Evolutionary conservation across 78 protist genomes (phyloP), one percentile per base, ranked within the genome.

Genomic region (Bodo saltans): DNA sequence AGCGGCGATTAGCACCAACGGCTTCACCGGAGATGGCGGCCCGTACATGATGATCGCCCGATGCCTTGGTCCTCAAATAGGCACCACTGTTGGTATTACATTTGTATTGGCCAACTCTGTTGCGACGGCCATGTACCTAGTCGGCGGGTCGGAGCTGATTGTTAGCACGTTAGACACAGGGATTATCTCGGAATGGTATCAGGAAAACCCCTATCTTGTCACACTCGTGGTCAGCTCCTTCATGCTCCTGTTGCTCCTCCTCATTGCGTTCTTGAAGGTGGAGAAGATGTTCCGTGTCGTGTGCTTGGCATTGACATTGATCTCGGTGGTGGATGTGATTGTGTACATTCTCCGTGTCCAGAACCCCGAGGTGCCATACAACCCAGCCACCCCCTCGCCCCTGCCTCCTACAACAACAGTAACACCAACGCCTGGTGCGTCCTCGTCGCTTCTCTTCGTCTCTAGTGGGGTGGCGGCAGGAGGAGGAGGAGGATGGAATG

Each of bases 1-100:
- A 78, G 74, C 91, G 1, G 97, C 97, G 17, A 83, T 94, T 29
- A 41, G 83, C 75, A 92, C 97, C n/a, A 94, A 94, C 82, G 96
- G 96, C n/a, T n/a, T 60, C 28, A 81, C 90, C 52, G 12, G 25
- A 25, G 91, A 68, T 2, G 98, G 96, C 12, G 98, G 98, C 40
- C 79, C 90, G 72, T 93, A 95, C 73, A 84, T 47, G 68, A 27
- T 93, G 52, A 82, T 95, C 42, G 74, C 94, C 0, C 74, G 95
- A n/a, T 74, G 92, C 53, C 38, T 95, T 23, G 97, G 97, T 34
- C 87, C 90, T 28, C 85, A 72, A 35, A 28, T 88, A 0, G 92
- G 93, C n/a, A 90, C 86, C 26, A 79, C 92, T 23, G 79, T 90
- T 35, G 95, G 95, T 32, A 12, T 90, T n/a, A 29, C 92, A 35